A percentile compares a stretch with the other conserved stretches of the same genome.
These are phyloP conservation scores for Avena sativa DNA, from an alignment of 176 grass and related monocot genomes.

Conservation along the genomic window DNA sequence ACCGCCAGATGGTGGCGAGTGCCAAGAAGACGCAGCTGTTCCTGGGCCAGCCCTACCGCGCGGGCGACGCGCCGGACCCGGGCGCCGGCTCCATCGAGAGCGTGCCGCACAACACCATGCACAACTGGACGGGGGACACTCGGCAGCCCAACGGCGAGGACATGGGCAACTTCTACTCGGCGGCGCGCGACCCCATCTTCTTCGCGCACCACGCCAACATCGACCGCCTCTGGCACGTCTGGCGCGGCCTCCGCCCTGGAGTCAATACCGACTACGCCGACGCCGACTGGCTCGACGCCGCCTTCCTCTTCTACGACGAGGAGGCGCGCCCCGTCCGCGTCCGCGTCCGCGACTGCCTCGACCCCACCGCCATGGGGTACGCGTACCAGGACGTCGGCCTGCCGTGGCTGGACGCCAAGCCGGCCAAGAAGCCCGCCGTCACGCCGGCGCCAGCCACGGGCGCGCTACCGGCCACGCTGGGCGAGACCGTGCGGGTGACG, in stretches of 20 bases:
- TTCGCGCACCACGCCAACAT: conserved; percentile 75
- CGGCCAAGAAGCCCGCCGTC: neutral
- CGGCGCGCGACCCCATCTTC: conserved; percentile 67
- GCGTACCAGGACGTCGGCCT: conserved; percentile 66
- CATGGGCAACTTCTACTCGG: conserved; percentile 80
- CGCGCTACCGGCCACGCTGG: conserved; percentile 52
- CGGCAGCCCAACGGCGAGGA: conserved; percentile 49
- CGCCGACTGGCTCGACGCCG: conserved; percentile 72
- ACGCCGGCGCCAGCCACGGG: neutral
- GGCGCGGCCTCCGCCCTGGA: conserved; percentile 39
- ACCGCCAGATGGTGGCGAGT: too few relatives aligned
- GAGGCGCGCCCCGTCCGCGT: conserved; percentile 65
- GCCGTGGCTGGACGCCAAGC: conserved; percentile 55
- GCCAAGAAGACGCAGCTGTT: too few relatives aligned
- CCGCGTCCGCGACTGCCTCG: conserved; percentile 64
- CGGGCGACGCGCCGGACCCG: too few relatives aligned
- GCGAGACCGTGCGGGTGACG: conserved; percentile 34
- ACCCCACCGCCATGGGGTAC: conserved; percentile 47
- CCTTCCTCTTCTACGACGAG: conserved; percentile 91
- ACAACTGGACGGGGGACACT: conserved; percentile 51
- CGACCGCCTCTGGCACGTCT: conserved; percentile 73
- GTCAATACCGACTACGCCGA: conserved; percentile 54
- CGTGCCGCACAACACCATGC: conserved; percentile 48
- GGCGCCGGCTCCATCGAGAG: conserved; percentile 55
- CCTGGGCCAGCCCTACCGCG: too few relatives aligned